phyloP scores from a whole-genome alignment of 768 basidiomycete species.

The Pleurotus platypus region DNA sequence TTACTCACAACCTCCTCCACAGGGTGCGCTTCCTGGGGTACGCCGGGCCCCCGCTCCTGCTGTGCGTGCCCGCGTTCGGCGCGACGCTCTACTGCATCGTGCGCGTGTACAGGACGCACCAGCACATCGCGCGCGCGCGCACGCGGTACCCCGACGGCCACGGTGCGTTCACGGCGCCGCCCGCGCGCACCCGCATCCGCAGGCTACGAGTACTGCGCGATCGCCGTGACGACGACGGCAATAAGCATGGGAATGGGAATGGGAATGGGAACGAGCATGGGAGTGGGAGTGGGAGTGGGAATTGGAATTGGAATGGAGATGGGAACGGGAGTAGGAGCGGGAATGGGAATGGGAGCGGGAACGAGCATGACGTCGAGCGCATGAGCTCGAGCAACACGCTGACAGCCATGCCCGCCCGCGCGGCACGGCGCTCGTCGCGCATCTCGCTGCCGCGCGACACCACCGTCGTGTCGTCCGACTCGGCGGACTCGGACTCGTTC shows the following conservation, averaged over 20 bases:
- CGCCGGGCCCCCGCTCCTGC: constrained; percentile 50
- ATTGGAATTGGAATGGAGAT: too few species aligned
- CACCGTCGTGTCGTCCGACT: background rate
- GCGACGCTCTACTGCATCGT: constrained; percentile 42
- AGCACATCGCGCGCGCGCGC: constrained; percentile 33
- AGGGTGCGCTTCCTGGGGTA: constrained; percentile 69
- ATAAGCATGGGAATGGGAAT: too few species aligned
- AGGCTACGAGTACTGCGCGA: too few species aligned
- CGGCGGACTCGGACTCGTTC: constrained; percentile 4
- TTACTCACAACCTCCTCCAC: background rate
- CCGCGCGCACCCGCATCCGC: constrained; percentile 11
- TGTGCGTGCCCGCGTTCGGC: constrained; percentile 48
- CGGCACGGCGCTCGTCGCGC: background rate
- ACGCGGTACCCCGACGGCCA: constrained; percentile 17
- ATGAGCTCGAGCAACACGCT: constrained; percentile 16
- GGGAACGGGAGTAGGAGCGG: too few species aligned
- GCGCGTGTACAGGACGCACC: constrained; percentile 29
- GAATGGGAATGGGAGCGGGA: too few species aligned
- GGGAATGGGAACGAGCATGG: too few species aligned
- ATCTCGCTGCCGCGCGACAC: background rate
- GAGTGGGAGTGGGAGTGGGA: too few species aligned
- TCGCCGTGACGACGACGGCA: background rate
- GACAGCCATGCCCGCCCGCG: constrained; percentile 6
- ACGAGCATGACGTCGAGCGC: constrained; percentile 11
- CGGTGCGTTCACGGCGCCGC: constrained; percentile 11